phyloP scores from a whole-genome alignment of 2,329 filamentous ascomycete genomes.

The Ambrosiella cleistominuta region DNA sequence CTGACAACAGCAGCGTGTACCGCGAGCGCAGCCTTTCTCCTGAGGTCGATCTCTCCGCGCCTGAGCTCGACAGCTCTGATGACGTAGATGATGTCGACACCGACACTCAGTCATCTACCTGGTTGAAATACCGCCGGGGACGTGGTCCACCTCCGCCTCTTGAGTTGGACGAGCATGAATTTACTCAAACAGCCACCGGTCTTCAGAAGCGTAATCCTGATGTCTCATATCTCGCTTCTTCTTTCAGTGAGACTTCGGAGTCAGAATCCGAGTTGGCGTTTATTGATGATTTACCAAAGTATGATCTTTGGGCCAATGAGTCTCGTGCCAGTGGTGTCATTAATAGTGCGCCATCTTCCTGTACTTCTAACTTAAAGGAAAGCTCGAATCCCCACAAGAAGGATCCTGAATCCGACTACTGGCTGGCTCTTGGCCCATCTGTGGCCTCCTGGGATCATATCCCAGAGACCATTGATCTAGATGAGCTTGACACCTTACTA shows the following conservation, averaged over 20 bases:
- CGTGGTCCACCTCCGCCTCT: constrained; percentile 73
- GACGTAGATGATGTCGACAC: constrained; percentile 42
- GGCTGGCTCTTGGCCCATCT: constrained; percentile 18
- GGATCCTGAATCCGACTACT: constrained; percentile 25
- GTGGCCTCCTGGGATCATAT: constrained; percentile 42
- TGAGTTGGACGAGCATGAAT: constrained; percentile 90
- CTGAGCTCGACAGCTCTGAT: constrained; percentile 48
- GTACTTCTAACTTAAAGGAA: background rate
- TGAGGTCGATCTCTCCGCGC: constrained; percentile 77
- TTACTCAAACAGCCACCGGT: constrained; percentile 83
- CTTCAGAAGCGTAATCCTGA: constrained; percentile 50
- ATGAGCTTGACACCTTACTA: constrained; percentile 80
- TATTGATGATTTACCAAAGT: constrained; percentile 24
- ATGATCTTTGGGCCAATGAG: constrained; percentile 14
- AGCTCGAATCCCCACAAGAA: constrained; percentile 18
- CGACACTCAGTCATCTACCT: constrained; percentile 30
- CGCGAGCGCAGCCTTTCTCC: constrained; percentile 72
- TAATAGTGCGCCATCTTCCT: constrained; percentile 14
- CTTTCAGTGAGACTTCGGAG: constrained; percentile 5
- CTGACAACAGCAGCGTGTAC: constrained; percentile 23
- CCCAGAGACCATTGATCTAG: constrained; percentile 78
- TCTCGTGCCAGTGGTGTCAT: constrained; percentile 21
- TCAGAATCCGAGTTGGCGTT: constrained; percentile 20
- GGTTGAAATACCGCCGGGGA: constrained; percentile 21
- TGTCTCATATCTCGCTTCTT: constrained; percentile 21